These are phyloP conservation scores for Allantophomopsis cytisporea DNA, from an alignment of 2,329 filamentous ascomycete species.

Conservation along the genomic window DNA sequence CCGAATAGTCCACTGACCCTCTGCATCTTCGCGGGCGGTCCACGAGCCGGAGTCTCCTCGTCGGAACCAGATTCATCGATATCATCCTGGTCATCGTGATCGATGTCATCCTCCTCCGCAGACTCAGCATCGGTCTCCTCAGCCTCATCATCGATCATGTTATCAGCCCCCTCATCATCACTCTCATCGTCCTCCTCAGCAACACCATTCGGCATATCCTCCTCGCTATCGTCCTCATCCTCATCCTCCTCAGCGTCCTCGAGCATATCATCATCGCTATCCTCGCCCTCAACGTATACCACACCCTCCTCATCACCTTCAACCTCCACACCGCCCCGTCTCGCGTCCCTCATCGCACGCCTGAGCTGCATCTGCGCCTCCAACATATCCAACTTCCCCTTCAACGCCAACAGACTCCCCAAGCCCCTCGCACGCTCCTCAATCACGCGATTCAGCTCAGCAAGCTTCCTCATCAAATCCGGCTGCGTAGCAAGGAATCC, in stretches of 20 bases:
- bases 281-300: slow-evolving; percentile 73
- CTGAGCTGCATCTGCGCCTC: slow-evolving; percentile 79
- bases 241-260: slow-evolving; percentile 33
- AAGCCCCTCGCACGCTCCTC: slow-evolving; percentile 76
- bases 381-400: slow-evolving; percentile 91
- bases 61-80: slow-evolving; percentile 26
- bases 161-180: slow-evolving; percentile 25
- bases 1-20: slow-evolving; percentile 10
- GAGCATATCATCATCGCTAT: slow-evolving; percentile 31
- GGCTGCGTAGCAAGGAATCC: slow-evolving; percentile 79
- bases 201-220: slow-evolving; percentile 26
- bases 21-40: slow-evolving; percentile 14
- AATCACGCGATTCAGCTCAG: slow-evolving; percentile 72
- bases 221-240: slow-evolving; percentile 16
- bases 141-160: slow-evolving; percentile 34
- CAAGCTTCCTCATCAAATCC: slow-evolving; percentile 67
- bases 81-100: slow-evolving; percentile 28
- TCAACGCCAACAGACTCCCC: slow-evolving; percentile 70
- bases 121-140: slow-evolving; percentile 25
- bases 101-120: slow-evolving; percentile 27
- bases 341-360: slow-evolving; percentile 45
- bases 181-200: slow-evolving; percentile 34
- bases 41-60: slow-evolving; percentile 19
- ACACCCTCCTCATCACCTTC: slow-evolving; percentile 45
- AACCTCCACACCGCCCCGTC: slow-evolving; percentile 24